phyloP scores from a whole-genome alignment of 495 filamentous ascomycete genomes.

The Penicillium atrosanguineum region DNA sequence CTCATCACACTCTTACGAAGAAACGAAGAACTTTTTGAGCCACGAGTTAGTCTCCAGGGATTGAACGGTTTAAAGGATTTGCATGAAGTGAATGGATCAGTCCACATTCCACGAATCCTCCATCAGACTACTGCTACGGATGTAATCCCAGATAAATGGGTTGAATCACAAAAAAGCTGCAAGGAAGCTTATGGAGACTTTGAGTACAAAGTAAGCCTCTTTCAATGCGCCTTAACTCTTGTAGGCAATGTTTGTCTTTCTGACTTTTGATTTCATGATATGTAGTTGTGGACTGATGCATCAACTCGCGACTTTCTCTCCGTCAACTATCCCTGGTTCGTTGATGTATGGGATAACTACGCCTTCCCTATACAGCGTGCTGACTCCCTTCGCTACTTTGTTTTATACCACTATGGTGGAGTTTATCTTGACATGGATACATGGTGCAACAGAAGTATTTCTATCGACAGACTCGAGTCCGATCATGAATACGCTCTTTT shows the following conservation, averaged over 20 bases:
- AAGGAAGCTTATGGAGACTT: constrained; percentile 8
- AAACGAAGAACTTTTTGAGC: not conserved
- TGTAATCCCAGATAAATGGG: constrained; percentile 10
- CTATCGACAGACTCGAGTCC: not conserved
- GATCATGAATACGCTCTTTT: constrained; percentile 4
- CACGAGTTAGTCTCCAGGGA: not conserved
- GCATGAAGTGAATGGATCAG: not conserved
- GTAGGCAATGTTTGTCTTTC: not conserved
- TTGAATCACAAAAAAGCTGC: constrained; percentile 9
- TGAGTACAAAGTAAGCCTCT: constrained; percentile 11
- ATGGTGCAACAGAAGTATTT: constrained; percentile 5
- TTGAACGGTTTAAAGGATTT: not conserved
- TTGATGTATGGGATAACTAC: constrained; percentile 66
- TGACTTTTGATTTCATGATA: not conserved
- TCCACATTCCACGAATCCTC: constrained; percentile 1
- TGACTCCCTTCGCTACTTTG: constrained; percentile 69
- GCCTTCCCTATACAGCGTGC: constrained; percentile 66
- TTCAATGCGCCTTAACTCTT: too few species aligned
- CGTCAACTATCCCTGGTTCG: constrained; percentile 64
- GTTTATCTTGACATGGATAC: constrained; percentile 70
- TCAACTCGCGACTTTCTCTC: constrained; percentile 51
- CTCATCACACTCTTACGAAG: not conserved
- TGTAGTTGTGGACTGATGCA: constrained; percentile 17
- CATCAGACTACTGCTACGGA: constrained; percentile 11
- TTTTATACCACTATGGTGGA: constrained; percentile 64